A percentile compares a stretch with the other conserved stretches of the same genome.
These are phyloP conservation scores for Yamadazyma dushanensis DNA, from an alignment of 1,139 yeast species.

Conservation along the genomic window DNA sequence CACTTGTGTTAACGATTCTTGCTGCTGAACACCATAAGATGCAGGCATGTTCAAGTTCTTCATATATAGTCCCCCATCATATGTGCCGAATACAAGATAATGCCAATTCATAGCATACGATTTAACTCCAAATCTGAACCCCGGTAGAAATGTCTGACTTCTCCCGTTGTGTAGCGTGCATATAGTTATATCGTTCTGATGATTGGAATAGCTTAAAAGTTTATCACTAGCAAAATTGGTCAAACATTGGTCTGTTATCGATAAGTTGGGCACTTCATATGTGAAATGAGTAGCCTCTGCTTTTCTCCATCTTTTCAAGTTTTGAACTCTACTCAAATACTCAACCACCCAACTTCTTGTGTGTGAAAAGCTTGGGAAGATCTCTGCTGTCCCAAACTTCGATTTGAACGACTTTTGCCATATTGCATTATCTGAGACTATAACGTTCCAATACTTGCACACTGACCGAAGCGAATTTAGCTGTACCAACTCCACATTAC, in stretches of 20 bases:
- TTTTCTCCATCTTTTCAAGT: conserved; percentile 53
- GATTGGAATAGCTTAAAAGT: conserved; percentile 32
- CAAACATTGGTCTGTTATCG: conserved; percentile 28
- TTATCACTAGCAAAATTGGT: conserved; percentile 40
- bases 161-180: conserved; percentile 44
- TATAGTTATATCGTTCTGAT: conserved; percentile 37
- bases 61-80: conserved; percentile 29
- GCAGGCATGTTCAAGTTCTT: conserved; percentile 38
- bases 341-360: conserved; percentile 58
- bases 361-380: conserved; percentile 58
- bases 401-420: conserved; percentile 60
- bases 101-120: conserved; percentile 35
- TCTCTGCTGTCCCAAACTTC: conserved; percentile 39
- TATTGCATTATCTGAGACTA: conserved; percentile 56
- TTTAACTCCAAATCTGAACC: conserved; percentile 22
- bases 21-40: conserved; percentile 24
- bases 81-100: conserved; percentile 31
- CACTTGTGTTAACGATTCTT: conserved; percentile 21
- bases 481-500: conserved; percentile 57
- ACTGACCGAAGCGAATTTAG: conserved; percentile 51
- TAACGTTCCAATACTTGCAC: conserved; percentile 51
- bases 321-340: conserved; percentile 46
- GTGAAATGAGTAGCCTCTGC: conserved; percentile 34
- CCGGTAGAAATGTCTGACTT: conserved; percentile 42
- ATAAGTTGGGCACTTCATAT: conserved; percentile 31